Base-by-base conservation (phyloP, 768 basidiomycete genomes). In the Suillus americanus region DNA sequence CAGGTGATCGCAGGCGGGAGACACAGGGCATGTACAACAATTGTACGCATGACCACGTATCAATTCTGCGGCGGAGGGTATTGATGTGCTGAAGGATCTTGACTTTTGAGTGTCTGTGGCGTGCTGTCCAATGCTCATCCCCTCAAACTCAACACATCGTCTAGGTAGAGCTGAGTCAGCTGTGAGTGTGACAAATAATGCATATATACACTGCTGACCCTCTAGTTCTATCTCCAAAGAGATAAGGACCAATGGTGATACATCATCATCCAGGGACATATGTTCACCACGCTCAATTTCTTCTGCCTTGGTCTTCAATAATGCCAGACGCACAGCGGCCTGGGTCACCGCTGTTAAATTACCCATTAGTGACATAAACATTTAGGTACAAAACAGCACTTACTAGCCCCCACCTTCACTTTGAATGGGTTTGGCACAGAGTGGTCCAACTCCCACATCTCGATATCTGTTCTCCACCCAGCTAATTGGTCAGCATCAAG, bases 201-300 rank as follows among this genome's bases (percentile, higher is more conserved):
- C 13, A 4, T 43, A 61, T 37, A 73, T 75, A 33, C 59, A 79
- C 78, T 79, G 77, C 41, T 65, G 67, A 16, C 75, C 74, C 62
- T 81, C 77, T 9, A 80, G 35, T 37, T 79, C 74, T 1, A 79
- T 55, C 4, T 73, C 78, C 28, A 66, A 68, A 0, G 64, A 65
- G 45, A 79, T 68, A 18, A 80, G 66, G 13, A 68, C 55, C 38
- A 71, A 72, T 8, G 75, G 72, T 0, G 70, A 33, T 30, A 67
- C 35, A 43, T 65, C 64, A 35, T 69, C 10, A 5, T 61, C 33
- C n/a, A 61, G 53, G n/a, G 40, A 23, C 57, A 10, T 0, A 3
- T 55, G 40, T 28, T 51, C 6, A 43, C 60, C 13, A 53, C 6
- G 37, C 8, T 59, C 30, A 5, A 72, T 23, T 1, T 68, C 68